Conservation (phyloP, 2,329 filamentous ascomycete species). For the Chrysosporium queenslandicum region DNA sequence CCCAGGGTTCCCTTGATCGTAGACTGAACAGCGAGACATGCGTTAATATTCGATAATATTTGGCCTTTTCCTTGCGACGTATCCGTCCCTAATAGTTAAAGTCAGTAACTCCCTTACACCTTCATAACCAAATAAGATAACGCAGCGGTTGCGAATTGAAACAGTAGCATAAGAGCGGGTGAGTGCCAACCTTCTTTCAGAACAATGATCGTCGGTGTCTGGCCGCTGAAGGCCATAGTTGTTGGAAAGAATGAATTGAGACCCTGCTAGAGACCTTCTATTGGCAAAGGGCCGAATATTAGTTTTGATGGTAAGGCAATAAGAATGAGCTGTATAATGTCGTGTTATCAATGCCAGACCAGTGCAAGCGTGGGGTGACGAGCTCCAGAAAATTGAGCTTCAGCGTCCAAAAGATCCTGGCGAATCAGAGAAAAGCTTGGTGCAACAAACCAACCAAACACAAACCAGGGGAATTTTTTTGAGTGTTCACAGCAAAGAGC, state of each 20-base stretch:
- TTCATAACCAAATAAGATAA: not conserved
- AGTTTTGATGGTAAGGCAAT: not conserved
- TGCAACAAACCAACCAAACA: slow-evolving; percentile 7
- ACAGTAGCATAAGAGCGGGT: slow-evolving; percentile 16
- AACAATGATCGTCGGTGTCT: slow-evolving; percentile 96
- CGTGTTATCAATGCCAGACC: not conserved
- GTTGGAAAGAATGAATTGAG: not conserved
- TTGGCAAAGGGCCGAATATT: not conserved
- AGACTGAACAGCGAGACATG: slow-evolving; percentile 86
- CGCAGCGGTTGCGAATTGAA: not conserved
- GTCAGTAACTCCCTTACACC: slow-evolving; percentile 16
- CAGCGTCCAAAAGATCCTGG: not conserved
- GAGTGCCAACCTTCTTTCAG: slow-evolving; percentile 74
- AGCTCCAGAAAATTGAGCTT: slow-evolving; percentile 14
- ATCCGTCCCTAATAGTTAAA: slow-evolving; percentile 64
- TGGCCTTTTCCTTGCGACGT: slow-evolving; percentile 94
- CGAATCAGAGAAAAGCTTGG: slow-evolving; percentile 2
- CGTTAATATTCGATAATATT: slow-evolving; percentile 96
- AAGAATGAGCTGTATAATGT: not conserved
- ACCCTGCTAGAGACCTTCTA: not conserved
- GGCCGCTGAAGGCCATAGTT: slow-evolving; percentile 88
- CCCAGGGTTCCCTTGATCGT: slow-evolving; percentile 94
- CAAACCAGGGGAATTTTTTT: not conserved
- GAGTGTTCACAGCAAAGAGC: too few relatives aligned
- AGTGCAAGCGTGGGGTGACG: slow-evolving; percentile 8